phyloP scores from a whole-genome alignment of 176 grass and related monocot genomes.

The Leersia perrieri region DNA sequence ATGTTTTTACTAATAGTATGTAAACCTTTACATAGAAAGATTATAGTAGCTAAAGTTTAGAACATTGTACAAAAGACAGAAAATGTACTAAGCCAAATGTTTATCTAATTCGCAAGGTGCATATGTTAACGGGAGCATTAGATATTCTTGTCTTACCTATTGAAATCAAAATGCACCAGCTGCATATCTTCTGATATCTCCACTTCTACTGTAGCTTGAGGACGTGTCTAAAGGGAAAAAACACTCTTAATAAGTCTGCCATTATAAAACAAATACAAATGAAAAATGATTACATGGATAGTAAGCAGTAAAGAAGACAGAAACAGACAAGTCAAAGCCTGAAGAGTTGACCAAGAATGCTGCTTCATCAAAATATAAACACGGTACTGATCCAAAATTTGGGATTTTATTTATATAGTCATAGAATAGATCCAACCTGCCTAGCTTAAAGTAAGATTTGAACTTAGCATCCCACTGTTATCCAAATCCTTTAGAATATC shows the following conservation, averaged over 20 bases:
- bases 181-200: constrained; percentile 99
- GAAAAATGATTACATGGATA: neutral
- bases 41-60: neutral
- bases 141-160: constrained; percentile 62
- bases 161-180: constrained; percentile 96
- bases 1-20: neutral
- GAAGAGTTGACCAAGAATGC: neutral
- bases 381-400: neutral
- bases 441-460: neutral
- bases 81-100: neutral
- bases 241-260: constrained; percentile 8
- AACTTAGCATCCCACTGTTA: neutral
- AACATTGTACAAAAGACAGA: neutral
- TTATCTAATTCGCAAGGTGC: neutral
- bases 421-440: constrained; percentile 11
- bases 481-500: neutral
- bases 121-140: neutral
- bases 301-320: neutral
- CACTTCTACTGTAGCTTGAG: constrained; percentile 99
- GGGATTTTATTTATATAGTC: constrained; percentile 1
- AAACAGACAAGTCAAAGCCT: neutral
- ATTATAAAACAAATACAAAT: neutral
- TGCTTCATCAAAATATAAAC: constrained; percentile 10
- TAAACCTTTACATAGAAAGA: neutral
- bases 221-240: constrained; percentile 69